Base-by-base conservation (phyloP, 2,329 filamentous ascomycete genomes). In the Fusarium continuum region DNA sequence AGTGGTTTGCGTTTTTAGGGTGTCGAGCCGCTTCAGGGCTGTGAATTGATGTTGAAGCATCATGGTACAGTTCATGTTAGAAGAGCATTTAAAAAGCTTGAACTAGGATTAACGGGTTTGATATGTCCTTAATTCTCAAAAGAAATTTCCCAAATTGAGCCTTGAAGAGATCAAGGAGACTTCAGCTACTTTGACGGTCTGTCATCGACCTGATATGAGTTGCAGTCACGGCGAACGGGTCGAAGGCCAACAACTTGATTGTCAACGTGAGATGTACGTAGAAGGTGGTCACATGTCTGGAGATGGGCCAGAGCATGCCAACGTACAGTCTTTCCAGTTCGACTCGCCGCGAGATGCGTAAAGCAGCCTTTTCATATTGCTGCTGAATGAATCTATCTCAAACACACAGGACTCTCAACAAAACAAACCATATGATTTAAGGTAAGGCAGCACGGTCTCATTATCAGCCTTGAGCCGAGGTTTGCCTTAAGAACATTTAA, bases 41-140 rank as follows among this genome's bases (percentile, higher is more conserved):
- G 61, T 61, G 48, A 55, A 59, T 64, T 57, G 39, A 61, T 29
- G 28, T 25, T 41, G 49, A 50, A 35, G 17, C 29, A 48, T 40
- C 43, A 44, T 46, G 36, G 34, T 11, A 47, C 10, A 43, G 34
- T 34, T 13, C 16, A 23, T 19, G n/a, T 17, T 10, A 17, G 36
- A 46, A 43, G 16, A 32, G 16, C 25, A 28, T 48, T 22, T 14
- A 36, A 34, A 31, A 14, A 28, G 8, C 34, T 8, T 31, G 29
- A 40, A 17, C 14, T 29, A 8, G 4, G 14, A 23, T 22, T 20
- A 11, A 5, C 8, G 6, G 17, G 19, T 20, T 25, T 17, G 11
- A 10, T 47, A 23, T 26, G 13, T 16, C 17, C n/a, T 38, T 9
- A 11, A 23, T 28, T 22, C 16, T 22, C 36, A 14, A 9, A 23